Evolutionary conservation across 2,329 filamentous ascomycete species (phyloP), one percentile per base, ranked within the genome.

Genomic region (Beauveria rudraprayagi): DNA sequence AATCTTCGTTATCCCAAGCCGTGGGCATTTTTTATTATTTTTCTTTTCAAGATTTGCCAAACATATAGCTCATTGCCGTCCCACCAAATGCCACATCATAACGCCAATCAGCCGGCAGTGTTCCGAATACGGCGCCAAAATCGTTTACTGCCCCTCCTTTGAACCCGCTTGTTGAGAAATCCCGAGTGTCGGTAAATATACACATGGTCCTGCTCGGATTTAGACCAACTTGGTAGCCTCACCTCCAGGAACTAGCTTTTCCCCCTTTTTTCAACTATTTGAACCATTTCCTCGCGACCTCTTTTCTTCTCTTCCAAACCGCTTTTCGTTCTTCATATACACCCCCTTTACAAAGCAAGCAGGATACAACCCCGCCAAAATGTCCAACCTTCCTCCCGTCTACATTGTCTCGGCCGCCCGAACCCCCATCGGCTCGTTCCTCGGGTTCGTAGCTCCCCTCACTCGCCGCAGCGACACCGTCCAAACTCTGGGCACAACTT

Each of bases 341-440:
- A 61, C 43, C 61, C 61, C 11, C 34, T 37, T 52, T 16, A 22
- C 22, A 22, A 22, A 22, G 22, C 30, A 8, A 17, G 41, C 62
- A 43, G 28, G 53, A 60, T 26, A 54, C 34, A 37, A 37, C 22
- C 46, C 61, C 56, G 47, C 58, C 77, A 84, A 69, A 63, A 95
- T 95, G 90, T 83, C 91, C 73, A 85, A 84, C 68, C 84, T 92
- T 66, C 89, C 91, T 67, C 83, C 92, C 63, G 93, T 99, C 67
- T 99, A 99, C 80, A 97, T 99, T 71, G 92, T 97, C 72, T 94
- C 94, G 63, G 89, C 87, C 66, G 90, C 86, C 71, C 86, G 92
- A 77, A 99, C 94, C 66, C 94, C 94, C 58, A 83, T 96, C 66
- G 94, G 94, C 70, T 92, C 90, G 67, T 99, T 99, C 79, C 85